phyloP scores from a whole-genome alignment of 352 stramenopile genomes.

The Pythium chondricola region DNA sequence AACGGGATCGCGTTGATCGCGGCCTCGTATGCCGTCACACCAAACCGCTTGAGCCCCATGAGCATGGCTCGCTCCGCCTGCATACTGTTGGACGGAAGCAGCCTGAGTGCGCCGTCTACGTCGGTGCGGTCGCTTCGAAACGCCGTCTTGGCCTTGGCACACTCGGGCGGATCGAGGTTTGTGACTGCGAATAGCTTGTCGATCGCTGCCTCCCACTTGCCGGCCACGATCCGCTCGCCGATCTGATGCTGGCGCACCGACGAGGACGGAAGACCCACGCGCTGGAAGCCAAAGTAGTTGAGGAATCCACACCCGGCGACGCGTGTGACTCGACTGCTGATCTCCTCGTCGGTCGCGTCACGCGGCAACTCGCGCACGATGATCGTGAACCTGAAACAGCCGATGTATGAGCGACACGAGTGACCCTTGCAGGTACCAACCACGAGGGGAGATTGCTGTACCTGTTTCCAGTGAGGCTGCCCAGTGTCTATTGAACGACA shows the following conservation, averaged over 20 bases:
- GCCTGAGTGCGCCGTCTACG: slow-evolving; percentile 49
- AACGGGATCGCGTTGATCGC: slow-evolving; percentile 47
- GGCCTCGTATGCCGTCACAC: slow-evolving; percentile 40
- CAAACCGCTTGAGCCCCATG: slow-evolving; percentile 57
- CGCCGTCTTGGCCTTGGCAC: slow-evolving; percentile 29
- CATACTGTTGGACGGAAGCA: slow-evolving; percentile 33
- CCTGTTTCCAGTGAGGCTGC: slow-evolving; percentile 47
- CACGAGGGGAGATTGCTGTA: slow-evolving; percentile 5
- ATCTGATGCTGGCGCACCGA: slow-evolving; percentile 60
- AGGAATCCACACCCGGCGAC: slow-evolving; percentile 40
- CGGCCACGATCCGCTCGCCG: slow-evolving; percentile 54
- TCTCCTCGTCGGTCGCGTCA: slow-evolving; percentile 3
- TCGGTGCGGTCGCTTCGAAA: slow-evolving; percentile 39
- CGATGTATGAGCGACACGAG: neutral
- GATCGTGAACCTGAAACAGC: slow-evolving; percentile 41
- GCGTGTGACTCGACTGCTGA: slow-evolving; percentile 22
- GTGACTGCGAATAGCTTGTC: slow-evolving; percentile 37
- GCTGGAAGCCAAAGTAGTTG: slow-evolving; percentile 86
- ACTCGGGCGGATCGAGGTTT: slow-evolving; percentile 28
- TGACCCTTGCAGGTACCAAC: neutral
- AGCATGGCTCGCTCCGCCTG: slow-evolving; percentile 51
- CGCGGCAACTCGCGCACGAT: slow-evolving; percentile 29
- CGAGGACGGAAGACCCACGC: slow-evolving; percentile 42
- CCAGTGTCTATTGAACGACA: slow-evolving; percentile 27
- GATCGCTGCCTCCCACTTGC: slow-evolving; percentile 50